Evolutionary conservation across 768 basidiomycete species (phyloP), one percentile per base, ranked within the genome.

Genomic region (Amanita inopinata): DNA sequence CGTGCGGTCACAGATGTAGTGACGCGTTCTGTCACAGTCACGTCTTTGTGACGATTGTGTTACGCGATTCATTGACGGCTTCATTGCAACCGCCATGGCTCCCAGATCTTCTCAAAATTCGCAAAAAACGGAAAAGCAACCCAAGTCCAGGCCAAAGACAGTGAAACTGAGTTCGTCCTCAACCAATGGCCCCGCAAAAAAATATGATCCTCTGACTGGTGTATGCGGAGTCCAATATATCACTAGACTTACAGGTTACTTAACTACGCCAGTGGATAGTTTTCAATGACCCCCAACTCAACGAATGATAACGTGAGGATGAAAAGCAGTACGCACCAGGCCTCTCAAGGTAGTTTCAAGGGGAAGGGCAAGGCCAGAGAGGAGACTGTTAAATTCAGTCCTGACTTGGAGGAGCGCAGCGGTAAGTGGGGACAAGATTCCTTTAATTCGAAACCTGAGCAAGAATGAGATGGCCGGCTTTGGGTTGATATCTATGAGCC

Each of bases 401-500:
- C 27, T 11, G 38, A 35, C 4, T 25, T 18, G 17, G 25, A 37
- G 23, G 42, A n/a, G n/a, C n/a, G 31, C 20, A 32, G 15, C 8
- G 31, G 42, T 46, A 9, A 32, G 42, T 17, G 24, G 24, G 46
- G 35, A 25, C 8, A 40, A 25, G 10, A 8, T 33, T 23, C 14
- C 10, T 30, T n/a, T n/a, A n/a, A n/a, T n/a, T n/a, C n/a, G n/a
- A n/a, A n/a, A n/a, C n/a, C n/a, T 25, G 27, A 19, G 36, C 24
- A 19, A 17, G 14, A 12, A 14, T 5, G 28, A 64, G 71, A 64
- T 40, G 66, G 66, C 39, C 52, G 56, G 34, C 54, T 80, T 38
- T 80, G 80, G 80, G 69, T 79, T 3, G 80, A 82, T 54, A 70
- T 69, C 27, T 76, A 80, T 49, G 74, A 79, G 54, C 80, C 80